These are phyloP conservation scores for Anthostomella pinea DNA, from an alignment of 2,329 filamentous ascomycete genomes.

Conservation along the genomic window DNA sequence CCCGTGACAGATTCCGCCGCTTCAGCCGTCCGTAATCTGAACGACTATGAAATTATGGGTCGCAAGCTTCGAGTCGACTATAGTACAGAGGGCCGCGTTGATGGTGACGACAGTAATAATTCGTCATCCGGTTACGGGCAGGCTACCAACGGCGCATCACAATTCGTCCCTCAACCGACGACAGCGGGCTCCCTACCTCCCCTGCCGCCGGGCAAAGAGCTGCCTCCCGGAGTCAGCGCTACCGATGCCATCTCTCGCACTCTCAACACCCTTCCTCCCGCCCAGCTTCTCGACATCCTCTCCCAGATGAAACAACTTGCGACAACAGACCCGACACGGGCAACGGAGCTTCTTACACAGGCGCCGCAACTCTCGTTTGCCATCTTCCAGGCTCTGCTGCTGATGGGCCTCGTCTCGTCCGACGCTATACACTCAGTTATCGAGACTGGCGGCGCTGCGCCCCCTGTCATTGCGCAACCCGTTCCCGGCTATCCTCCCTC, in stretches of 20 bases:
- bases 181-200: slow-evolving; percentile 63
- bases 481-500: slow-evolving; percentile 36
- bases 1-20: slow-evolving; percentile 66
- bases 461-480: slow-evolving; percentile 37
- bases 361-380: slow-evolving; percentile 93
- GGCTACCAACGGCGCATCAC: slow-evolving; percentile 29
- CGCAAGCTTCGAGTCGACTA: slow-evolving; percentile 94
- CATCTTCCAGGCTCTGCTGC: slow-evolving; percentile 87
- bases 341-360: slow-evolving; percentile 80
- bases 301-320: slow-evolving; percentile 91
- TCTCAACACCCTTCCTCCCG: slow-evolving; percentile 78
- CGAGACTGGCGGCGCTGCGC: slow-evolving; percentile 50
- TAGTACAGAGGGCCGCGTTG: slow-evolving; percentile 82
- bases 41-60: slow-evolving; percentile 93
- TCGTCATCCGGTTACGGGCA: slow-evolving; percentile 19
- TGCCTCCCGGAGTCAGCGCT: slow-evolving; percentile 78
- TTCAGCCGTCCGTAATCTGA: slow-evolving; percentile 90
- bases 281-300: slow-evolving; percentile 89
- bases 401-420: slow-evolving; percentile 89
- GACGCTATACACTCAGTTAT: slow-evolving; percentile 79
- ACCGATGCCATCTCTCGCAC: slow-evolving; percentile 91
- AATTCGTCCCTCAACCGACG: slow-evolving; percentile 31
- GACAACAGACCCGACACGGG: slow-evolving; percentile 75
- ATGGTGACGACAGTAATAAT: slow-evolving; percentile 52
- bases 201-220: slow-evolving; percentile 79